A percentile compares a stretch with the other conserved stretches of the same genome.
These are phyloP conservation scores for Vaccinium vitisidaea DNA, from an alignment of 148 eudicot genomes.

Conservation along the genomic window DNA sequence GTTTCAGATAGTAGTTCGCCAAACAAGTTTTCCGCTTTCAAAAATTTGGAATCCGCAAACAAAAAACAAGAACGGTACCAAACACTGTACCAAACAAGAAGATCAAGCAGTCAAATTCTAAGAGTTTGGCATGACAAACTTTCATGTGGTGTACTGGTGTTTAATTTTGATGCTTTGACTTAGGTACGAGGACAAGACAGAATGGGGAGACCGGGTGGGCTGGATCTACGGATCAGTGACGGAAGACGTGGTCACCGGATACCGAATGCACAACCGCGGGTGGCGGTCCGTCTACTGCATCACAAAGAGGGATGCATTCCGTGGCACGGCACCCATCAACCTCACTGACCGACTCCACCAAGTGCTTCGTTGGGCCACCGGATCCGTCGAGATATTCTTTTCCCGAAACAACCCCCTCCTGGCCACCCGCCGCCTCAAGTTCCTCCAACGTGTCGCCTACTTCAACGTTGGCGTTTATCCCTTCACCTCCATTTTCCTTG, in stretches of 20 bases:
- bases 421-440: conserved; percentile 72
- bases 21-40: no score
- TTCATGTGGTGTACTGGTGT: neutral
- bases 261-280: conserved; percentile 93
- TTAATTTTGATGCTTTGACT: neutral
- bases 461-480: conserved; percentile 88
- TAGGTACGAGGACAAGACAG: conserved; percentile 91
- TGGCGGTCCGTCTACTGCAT: conserved; percentile 92
- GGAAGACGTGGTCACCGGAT: conserved; percentile 91
- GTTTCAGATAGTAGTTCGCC: no score
- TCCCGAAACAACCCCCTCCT: conserved; percentile 70
- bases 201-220: conserved; percentile 89
- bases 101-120: no score
- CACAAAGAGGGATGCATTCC: conserved; percentile 84
- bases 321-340: conserved; percentile 90
- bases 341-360: conserved; percentile 91
- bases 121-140: no score
- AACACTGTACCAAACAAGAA: no score
- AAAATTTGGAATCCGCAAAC: no score
- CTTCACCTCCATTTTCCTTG: conserved; percentile 80
- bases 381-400: conserved; percentile 89
- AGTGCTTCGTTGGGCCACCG: conserved; percentile 92
- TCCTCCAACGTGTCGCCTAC: conserved; percentile 78
- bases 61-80: no score
- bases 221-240: conserved; percentile 97